Base-by-base conservation (phyloP, 192 early-diverging fungal genomes). In the Entomortierella lignicola region DNA sequence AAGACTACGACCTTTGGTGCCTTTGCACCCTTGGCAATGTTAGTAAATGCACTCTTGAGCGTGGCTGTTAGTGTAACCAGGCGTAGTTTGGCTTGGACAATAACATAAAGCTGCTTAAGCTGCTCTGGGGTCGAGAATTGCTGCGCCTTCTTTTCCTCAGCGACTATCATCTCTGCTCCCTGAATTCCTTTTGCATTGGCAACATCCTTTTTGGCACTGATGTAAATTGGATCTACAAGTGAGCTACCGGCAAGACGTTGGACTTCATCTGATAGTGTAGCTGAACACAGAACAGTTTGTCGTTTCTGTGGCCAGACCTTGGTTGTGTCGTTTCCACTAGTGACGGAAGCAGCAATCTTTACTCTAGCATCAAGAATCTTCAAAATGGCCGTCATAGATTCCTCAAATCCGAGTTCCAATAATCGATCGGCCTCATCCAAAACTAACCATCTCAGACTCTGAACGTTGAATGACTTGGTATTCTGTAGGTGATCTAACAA, bases 351-450 rank as follows among this genome's bases (percentile, higher is more conserved):
- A 29, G 65, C 73, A 55, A 60, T 41, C 52, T 65, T 77, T 15
- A 82, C 84, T 34, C 85, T 80, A 11, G 86, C 85, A 70, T 87
- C 89, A 34, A 95, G 71, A 48, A 93, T 73, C 56, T 86, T 82
- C 66, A 93, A 71, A 48, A 94, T 95, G 41, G 86, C 82, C 43
- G 86, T 86, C 65, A 95, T 82, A 20, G 91, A 91, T 61, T 93
- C 91, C 57, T 93, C 92, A 58, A 95, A 99, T 1, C 98, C 98
- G 18, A 98, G 89, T 65, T 99, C 96, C 62, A 99, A 83, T 67
- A 99, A 85, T 15, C 95, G 88, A 87, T 99, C 98, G 12, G 97
- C 98, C 82, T 99, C 98, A 83, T 99, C 98, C 27, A 99, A 84
- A 4, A 99, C 94, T 29, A 99, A 72, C 98, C 98, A 99, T 47